Evolutionary conservation across 2,329 filamentous ascomycete genomes (phyloP), one percentile per base, ranked within the genome.

Genomic region (Alternaria viburni): DNA sequence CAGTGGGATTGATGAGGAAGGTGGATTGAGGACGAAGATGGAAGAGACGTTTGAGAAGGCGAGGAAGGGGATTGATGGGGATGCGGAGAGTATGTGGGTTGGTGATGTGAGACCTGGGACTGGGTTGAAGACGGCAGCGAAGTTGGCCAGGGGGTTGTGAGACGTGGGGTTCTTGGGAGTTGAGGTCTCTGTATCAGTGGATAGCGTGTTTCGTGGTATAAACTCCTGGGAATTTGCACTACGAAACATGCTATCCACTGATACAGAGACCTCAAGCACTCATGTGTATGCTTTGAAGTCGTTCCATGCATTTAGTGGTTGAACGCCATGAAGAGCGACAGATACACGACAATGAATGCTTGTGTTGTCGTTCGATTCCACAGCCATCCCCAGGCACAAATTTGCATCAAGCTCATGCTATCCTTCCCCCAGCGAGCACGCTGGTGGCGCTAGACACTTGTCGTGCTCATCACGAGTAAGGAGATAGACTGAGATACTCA

Each of bases 11-110:
- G 47, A 57, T 12, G 56, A 55, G 44, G 59, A 60, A 15, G 63
- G 54, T 0, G 68, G 65, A 2, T 56, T 64, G 8, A 57, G 61
- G 15, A 57, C 58, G 21, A 70, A 64, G 54, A 70, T 75, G 3
- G 69, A 72, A 43, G 36, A 55, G 17, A 64, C 68, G 43, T 79
- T 79, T 69, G 71, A 64, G 41, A 69, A 66, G 64, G 73, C 74
- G 12, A 66, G 77, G 51, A 61, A 68, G 49, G 67, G 68, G 6
- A 74, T 79, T 56, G 72, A 79, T 69, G 67, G 66, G 7, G 70
- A 70, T 52, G 67, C 57, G 19, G 67, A 71, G 58, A 64, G 57
- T 9, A 74, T 74, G 71, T 76, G 73, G 69, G 64, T 66, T 30
- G 70, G 73, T 1, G 63, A 51, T 46, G 65, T 74, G 7, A 66